Percentiles rank a stretch among this genome's conserved stretches.
These are phyloP conservation scores for Yamadazyma olivae DNA, from an alignment of 805 yeast genomes.

Conservation along the genomic window DNA sequence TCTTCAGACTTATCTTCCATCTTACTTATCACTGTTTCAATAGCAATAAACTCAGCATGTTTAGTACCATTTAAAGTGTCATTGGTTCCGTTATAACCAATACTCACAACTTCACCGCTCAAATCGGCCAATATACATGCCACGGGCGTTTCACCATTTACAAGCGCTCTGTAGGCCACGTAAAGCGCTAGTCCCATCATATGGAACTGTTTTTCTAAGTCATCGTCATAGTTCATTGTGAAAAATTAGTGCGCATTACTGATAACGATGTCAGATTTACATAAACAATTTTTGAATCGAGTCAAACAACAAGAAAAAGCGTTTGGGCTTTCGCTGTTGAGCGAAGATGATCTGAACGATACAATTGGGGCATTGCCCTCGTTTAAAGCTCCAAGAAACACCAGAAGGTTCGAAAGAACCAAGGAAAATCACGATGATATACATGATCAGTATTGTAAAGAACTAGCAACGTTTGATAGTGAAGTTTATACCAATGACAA, in stretches of 20 bases:
- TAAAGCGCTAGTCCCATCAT: conserved; percentile 35
- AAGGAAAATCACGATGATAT: conserved; percentile 8
- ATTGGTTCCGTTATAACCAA: conserved; percentile 86
- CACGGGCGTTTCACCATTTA: conserved; percentile 40
- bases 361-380: too few species aligned
- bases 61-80: conserved; percentile 79
- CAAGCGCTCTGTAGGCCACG: conserved; percentile 36
- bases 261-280: conserved; percentile 25
- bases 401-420: conserved; percentile 3
- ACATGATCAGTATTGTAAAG: conserved; percentile 1
- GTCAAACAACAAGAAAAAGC: conserved; percentile 22
- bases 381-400: not conserved
- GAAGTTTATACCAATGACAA: not conserved
- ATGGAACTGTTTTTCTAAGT: conserved; percentile 3
- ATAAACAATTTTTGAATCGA: conserved; percentile 21
- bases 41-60: conserved; percentile 91
- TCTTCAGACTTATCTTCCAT: conserved; percentile 16
- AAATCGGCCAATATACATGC: conserved; percentile 32
- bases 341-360: conserved; percentile 18
- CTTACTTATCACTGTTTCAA: conserved; percentile 20
- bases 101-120: conserved; percentile 54
- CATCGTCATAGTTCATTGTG: too few species aligned
- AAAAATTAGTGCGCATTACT: too few species aligned
- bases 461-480: conserved; percentile 1
- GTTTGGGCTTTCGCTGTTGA: conserved; percentile 17